Evolutionary conservation across 2,329 filamentous ascomycete genomes (phyloP).

Genomic region (Emericellopsis atlantica): DNA sequence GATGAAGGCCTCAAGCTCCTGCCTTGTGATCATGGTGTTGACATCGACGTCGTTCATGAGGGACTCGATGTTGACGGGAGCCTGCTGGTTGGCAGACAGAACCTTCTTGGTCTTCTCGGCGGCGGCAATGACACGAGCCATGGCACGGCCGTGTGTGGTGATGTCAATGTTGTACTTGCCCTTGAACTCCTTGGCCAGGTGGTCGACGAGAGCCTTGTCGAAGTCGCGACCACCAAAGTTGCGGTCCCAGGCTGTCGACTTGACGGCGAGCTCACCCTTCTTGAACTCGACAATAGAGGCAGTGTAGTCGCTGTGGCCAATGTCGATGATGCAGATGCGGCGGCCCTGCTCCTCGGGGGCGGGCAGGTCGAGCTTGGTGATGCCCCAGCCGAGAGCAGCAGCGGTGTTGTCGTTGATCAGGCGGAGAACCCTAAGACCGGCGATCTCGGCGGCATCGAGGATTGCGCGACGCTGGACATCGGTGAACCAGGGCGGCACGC

Average conservation of each 20-base stretch:
- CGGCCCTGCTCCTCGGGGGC: constrained; percentile 80
- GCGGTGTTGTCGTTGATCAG: constrained; percentile 98
- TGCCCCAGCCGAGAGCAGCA: constrained; percentile 89
- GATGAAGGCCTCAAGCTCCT: constrained; percentile 86
- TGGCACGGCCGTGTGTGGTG: constrained; percentile 77
- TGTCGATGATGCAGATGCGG: constrained; percentile 83
- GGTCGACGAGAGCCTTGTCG: constrained; percentile 87
- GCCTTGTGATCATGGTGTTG: constrained; percentile 74
- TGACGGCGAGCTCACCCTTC: constrained; percentile 92
- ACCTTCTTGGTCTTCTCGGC: constrained; percentile 99
- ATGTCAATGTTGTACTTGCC: constrained; percentile 98
- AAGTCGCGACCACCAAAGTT: constrained; percentile 97
- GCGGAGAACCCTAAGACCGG: constrained; percentile 81
- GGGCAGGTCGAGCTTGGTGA: constrained; percentile 93
- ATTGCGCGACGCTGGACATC: constrained; percentile 83
- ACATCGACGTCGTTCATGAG: constrained; percentile 98
- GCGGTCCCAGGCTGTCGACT: constrained; percentile 83
- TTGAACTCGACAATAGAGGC: constrained; percentile 89
- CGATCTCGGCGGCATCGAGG: constrained; percentile 85
- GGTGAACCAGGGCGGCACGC: constrained; percentile 93
- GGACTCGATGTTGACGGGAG: constrained; percentile 92
- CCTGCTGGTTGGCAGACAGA: constrained; percentile 84
- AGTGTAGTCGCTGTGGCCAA: constrained; percentile 94
- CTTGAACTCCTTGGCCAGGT: constrained; percentile 92
- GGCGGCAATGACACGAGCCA: constrained; percentile 72